Base-by-base conservation (phyloP, 2,329 filamentous ascomycete species). In the Sporothrix mexicana region DNA sequence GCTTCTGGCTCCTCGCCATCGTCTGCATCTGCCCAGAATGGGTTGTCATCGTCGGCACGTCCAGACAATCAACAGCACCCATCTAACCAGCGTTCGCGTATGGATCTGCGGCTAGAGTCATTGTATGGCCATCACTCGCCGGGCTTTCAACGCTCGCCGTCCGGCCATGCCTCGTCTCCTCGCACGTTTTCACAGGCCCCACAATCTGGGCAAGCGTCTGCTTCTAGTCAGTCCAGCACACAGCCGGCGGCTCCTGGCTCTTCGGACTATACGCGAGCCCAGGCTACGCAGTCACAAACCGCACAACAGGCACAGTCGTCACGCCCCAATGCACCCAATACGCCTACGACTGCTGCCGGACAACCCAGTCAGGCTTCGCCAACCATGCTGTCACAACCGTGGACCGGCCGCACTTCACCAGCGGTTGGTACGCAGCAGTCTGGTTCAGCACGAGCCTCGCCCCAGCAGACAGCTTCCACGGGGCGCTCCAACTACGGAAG, bases 181-280 rank as follows among this genome's bases (percentile, higher is more conserved):
- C 64, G 43, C 13, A 23, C 64, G 23, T 51, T 25, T 49, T 45
- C 43, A n/a, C 64, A 49, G 45, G 43, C 45, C 2, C n/a, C 23
- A 13, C 64, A 49, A 15, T 36, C 45, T 9, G 45, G 6, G 8
- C 45, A 17, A 9, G 6, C 64, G 23, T 49, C 64, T 12, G 23
- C 45, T 7, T 51, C 61, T 17, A 47, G 61, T 25, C 61, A 41
- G 41, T 66, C 61, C 2, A 12, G 41, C 13, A 9, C 41, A 15
- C 23, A n/a, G 25, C 41, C 41, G n/a, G 41, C 64, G 15, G 64
- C 43, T 6, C 20, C 64, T 36, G 43, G 23, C 1, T 51, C 64
- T 51, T 67, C 64, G 45, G 62, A 67, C 64, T 67, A 67, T 67
- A 67, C 36, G 23, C 64, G 15, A 6, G n/a, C 12, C 45, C 64